Evolutionary conservation across 2,329 filamentous ascomycete genomes (phyloP).

Genomic region (Colletotrichum echinochloae): DNA sequence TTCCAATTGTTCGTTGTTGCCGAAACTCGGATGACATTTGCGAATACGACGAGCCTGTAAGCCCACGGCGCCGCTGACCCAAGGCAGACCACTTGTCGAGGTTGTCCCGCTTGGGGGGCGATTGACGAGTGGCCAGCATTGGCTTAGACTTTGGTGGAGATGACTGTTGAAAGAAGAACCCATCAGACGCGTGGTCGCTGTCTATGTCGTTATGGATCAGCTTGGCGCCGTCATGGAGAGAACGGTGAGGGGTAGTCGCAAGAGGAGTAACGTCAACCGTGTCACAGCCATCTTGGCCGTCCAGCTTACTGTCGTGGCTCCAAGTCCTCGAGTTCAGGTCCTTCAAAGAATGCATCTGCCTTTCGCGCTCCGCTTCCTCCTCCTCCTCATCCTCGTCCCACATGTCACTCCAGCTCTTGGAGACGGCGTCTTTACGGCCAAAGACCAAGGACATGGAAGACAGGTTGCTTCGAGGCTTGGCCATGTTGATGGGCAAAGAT

Average conservation of each 20-base stretch:
- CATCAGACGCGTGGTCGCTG: conserved; percentile 74
- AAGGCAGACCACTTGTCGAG: conserved; percentile 92
- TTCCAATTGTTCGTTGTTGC: conserved; percentile 61
- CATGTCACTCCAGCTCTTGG: conserved; percentile 99
- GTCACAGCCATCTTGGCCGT: conserved; percentile 58
- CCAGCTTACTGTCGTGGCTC: conserved; percentile 78
- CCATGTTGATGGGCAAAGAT: conserved; percentile 83
- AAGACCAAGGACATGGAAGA: conserved; percentile 83
- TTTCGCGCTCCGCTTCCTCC: conserved; percentile 73
- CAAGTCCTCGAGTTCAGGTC: conserved; percentile 80
- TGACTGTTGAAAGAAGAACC: conserved; percentile 80
- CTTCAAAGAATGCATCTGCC: conserved; percentile 70
- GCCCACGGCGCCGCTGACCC: conserved; percentile 83
- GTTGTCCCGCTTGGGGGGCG: conserved; percentile 72
- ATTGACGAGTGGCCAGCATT: conserved; percentile 59
- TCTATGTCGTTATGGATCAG: conserved; percentile 62
- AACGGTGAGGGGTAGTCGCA: conserved; percentile 53
- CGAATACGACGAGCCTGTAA: conserved; percentile 62
- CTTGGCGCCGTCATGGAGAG: conserved; percentile 48
- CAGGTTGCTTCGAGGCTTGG: conserved; percentile 76
- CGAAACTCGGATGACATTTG: conserved; percentile 64
- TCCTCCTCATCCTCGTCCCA: conserved; percentile 93
- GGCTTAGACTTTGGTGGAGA: conserved; percentile 50
- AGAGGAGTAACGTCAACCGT: conserved; percentile 55
- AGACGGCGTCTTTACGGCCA: conserved; percentile 81